Conservation (phyloP, 441 rosid genomes). For the Mallotus japonicus region DNA sequence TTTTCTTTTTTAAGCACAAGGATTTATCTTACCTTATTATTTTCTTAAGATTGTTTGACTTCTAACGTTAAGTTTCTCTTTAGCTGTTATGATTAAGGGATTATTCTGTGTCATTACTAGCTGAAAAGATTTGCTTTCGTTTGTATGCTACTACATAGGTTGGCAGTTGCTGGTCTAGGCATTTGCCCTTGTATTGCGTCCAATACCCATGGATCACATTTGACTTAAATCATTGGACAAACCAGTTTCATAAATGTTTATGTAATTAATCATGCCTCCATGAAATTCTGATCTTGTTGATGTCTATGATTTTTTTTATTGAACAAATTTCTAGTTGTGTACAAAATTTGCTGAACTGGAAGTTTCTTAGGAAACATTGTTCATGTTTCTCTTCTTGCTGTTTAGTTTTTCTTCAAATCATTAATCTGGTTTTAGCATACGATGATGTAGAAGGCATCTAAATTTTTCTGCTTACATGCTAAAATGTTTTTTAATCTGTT, state of each 20-base stretch:
- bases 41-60: neutral
- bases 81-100: neutral
- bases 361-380: neutral
- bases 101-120: neutral
- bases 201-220: neutral
- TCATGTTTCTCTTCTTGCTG: neutral
- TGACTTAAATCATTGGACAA: neutral
- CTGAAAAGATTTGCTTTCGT: neutral
- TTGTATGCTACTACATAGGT: neutral
- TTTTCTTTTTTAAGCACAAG: neutral
- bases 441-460: neutral
- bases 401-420: neutral
- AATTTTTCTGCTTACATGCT: slow-evolving; percentile 2
- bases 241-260: too few species aligned
- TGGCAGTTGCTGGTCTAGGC: neutral
- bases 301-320: neutral
- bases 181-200: neutral
- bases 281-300: neutral
- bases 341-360: neutral
- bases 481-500: neutral
- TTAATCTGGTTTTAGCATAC: neutral
- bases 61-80: neutral
- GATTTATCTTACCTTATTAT: neutral
- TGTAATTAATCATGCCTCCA: too few species aligned
- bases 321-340: neutral